These are phyloP conservation scores for Yamadazyma diospyri DNA, from an alignment of 1,139 yeast genomes.

Conservation along the genomic window DNA sequence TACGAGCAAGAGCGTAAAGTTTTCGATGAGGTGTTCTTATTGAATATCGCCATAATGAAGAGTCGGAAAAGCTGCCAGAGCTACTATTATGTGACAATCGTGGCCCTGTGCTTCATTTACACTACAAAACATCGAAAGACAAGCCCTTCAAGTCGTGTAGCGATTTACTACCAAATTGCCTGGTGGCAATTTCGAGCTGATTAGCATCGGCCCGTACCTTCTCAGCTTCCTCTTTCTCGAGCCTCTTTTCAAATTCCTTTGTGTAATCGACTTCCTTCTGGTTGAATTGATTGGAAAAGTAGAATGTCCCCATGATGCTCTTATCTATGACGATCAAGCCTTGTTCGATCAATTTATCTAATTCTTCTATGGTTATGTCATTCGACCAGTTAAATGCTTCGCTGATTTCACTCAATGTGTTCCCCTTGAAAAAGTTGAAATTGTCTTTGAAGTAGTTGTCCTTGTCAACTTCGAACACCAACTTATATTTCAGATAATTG, in stretches of 20 bases:
- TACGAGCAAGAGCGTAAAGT: too few species aligned
- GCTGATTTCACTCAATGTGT: conserved; percentile 36
- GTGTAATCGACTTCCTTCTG: conserved; percentile 5
- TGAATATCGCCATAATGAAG: too few species aligned
- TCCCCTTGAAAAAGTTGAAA: conserved; percentile 28
- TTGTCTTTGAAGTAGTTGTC: conserved; percentile 23
- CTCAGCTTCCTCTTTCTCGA: conserved; percentile 7
- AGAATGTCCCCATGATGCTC: conserved; percentile 55
- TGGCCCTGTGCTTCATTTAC: too few species aligned
- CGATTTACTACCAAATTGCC: conserved; percentile 7
- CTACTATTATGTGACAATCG: too few species aligned
- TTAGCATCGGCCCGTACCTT: conserved; percentile 1
- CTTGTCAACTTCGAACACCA: conserved; percentile 22
- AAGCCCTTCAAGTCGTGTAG: conserved; percentile 7
- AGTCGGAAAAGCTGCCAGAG: too few species aligned
- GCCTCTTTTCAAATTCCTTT: conserved; percentile 8
- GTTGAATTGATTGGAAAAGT: conserved; percentile 31
- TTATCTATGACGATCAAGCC: conserved; percentile 68
- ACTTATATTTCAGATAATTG: conserved; percentile 22
- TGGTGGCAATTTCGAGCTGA: conserved; percentile 7
- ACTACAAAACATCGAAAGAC: too few species aligned
- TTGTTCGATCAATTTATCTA: conserved; percentile 53
- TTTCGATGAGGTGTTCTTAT: too few species aligned
- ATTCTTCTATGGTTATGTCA: conserved; percentile 64
- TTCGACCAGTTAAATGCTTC: conserved; percentile 57